Base-by-base conservation (phyloP, 441 rosid species). In the Arabidopsis lyrata region DNA sequence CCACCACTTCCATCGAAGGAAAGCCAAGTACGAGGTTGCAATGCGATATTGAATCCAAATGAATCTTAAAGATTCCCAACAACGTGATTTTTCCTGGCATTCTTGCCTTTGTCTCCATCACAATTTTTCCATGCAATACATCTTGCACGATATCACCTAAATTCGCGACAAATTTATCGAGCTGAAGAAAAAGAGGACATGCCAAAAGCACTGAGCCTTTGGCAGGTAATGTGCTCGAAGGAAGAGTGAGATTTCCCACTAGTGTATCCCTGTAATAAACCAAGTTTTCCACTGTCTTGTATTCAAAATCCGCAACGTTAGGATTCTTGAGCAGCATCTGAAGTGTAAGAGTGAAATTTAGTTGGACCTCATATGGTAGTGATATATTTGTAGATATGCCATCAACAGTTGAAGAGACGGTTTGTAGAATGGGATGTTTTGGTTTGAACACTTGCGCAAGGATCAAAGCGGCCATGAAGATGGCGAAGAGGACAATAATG, bases 81-180 rank as follows among this genome's bases (percentile, higher is more conserved):
- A 87, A 54, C 8, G 56, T 85, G 27, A 87, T 77, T 64, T 77
- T 76, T 0, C 97, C 95, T 0, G 97, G 93, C 78, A 92, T 83
- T 11, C 39, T 64, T 0, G 93, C 75, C 1, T 68, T 47, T 2
- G 89, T 77, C 70, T 84, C 84, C 47, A 87, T 2, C 9, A 67
- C 85, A 45, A 87, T 24, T 31, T 85, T 41, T 0, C 89, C 86
- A 0, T 31, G 77, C 61, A 81, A 0, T 8, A 88, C 52, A 76
- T 92, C 93, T n/a, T 58, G 53, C 18, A 82, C 45, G 56, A 90
- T 55, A 24, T 41, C 66, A 10, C 70, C 44, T 49, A 78, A 1
- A 5, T 83, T 29, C 2, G 81, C 68, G 5, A 70, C 86, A 56
- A 83, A 5, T 66, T 73, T 24, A 62, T 87, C 87, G 11, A 83